A percentile compares a stretch with the other conserved stretches of the same genome.
phyloP scores from a whole-genome alignment of 257 asterid genomes.

The Scutellaria minor region DNA sequence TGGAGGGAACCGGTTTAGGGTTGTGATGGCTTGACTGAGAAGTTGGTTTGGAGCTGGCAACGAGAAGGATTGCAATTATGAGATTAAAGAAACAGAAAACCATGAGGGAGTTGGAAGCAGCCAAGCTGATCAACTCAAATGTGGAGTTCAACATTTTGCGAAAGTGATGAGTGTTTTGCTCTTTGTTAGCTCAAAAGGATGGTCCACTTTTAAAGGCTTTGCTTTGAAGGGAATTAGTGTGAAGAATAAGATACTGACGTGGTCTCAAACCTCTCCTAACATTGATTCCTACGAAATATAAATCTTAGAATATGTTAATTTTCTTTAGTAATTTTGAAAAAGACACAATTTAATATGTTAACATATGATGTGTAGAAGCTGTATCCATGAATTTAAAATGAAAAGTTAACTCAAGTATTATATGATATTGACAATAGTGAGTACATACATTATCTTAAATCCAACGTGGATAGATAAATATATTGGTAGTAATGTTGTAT shows the following conservation, averaged over 20 bases:
- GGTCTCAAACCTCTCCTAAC: slow-evolving; percentile 50
- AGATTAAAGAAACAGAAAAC: slow-evolving; percentile 68
- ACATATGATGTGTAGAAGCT: no score
- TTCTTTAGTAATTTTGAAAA: no score
- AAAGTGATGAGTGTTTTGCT: background rate
- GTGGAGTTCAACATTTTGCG: slow-evolving; percentile 52
- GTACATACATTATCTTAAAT: no score
- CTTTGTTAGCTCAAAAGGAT: background rate
- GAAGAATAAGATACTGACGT: slow-evolving; percentile 40
- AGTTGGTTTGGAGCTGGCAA: slow-evolving; percentile 44
- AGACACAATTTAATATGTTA: no score
- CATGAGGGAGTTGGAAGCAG: slow-evolving; percentile 60
- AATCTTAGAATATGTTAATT: background rate
- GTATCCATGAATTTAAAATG: no score
- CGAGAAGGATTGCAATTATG: slow-evolving; percentile 56
- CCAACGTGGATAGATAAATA: no score
- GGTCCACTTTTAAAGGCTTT: slow-evolving; percentile 33
- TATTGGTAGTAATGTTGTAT: no score
- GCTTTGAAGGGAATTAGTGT: slow-evolving; percentile 39
- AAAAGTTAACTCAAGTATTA: no score
- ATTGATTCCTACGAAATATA: background rate
- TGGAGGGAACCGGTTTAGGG: slow-evolving; percentile 19
- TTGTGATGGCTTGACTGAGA: slow-evolving; percentile 22
- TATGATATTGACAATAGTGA: no score
- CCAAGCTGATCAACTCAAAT: slow-evolving; percentile 53